Evolutionary conservation across 169 alveolate genomes (phyloP).

Genomic region (Cystoisospora suis): DNA sequence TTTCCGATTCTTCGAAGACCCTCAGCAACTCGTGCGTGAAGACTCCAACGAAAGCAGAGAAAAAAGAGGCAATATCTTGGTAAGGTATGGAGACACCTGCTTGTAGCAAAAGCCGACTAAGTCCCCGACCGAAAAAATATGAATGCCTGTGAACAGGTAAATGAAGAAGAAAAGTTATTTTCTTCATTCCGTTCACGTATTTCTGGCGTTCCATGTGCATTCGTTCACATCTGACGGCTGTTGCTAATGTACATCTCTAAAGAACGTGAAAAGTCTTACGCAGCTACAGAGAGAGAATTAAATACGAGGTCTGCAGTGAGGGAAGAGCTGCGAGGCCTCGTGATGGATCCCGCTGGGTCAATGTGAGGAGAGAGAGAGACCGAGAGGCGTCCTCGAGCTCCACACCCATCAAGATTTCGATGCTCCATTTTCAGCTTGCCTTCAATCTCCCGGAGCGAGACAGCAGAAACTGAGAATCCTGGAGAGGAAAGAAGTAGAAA

Average conservation of each 20-base stretch:
- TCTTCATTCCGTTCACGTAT: neutral
- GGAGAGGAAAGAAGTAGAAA: neutral
- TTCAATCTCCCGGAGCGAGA: neutral
- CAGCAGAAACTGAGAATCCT: neutral
- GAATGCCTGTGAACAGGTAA: neutral
- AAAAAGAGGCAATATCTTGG: too few relatives aligned
- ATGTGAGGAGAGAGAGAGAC: neutral
- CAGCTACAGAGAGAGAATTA: slow-evolving; percentile 9
- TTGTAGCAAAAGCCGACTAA: neutral
- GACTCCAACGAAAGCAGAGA: too few relatives aligned
- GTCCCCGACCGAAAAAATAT: neutral
- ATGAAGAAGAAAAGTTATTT: neutral
- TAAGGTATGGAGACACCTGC: neutral
- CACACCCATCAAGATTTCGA: neutral
- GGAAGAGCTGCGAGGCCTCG: neutral
- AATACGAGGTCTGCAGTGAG: neutral
- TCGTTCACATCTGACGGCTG: neutral
- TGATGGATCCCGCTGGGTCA: neutral
- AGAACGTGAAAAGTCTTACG: neutral
- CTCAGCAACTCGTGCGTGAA: too few relatives aligned
- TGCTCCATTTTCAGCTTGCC: slow-evolving; percentile 16
- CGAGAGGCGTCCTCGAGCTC: slow-evolving; percentile 16
- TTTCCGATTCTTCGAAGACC: too few relatives aligned
- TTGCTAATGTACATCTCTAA: neutral
- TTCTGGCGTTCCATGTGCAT: neutral